A percentile compares a stretch with the other conserved stretches of the same genome.
Evolutionary conservation across 2,329 filamentous ascomycete genomes (phyloP).

Genomic region (Plectosphaerella sp.): DNA sequence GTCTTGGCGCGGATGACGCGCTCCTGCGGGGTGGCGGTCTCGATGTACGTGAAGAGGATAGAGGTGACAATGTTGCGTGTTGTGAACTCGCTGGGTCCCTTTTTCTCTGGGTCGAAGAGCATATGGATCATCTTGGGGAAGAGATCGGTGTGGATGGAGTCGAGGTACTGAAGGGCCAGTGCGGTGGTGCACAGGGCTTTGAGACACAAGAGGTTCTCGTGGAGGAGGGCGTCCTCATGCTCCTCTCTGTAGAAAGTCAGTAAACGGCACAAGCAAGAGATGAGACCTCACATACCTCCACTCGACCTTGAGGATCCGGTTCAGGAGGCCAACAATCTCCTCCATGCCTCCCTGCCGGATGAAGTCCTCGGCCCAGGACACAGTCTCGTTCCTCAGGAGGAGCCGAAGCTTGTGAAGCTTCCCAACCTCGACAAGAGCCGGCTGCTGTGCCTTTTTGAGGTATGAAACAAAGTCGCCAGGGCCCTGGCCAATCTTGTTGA

Average conservation of each 20-base stretch:
- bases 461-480: slow-evolving; percentile 86
- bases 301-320: slow-evolving; percentile 91
- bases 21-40: slow-evolving; percentile 57
- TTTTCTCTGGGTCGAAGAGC: slow-evolving; percentile 97
- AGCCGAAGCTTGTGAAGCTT: slow-evolving; percentile 90
- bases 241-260: slow-evolving; percentile 64
- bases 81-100: slow-evolving; percentile 93
- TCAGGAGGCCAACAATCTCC: slow-evolving; percentile 79
- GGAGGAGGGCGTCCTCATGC: slow-evolving; percentile 87
- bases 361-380: slow-evolving; percentile 92
- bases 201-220: slow-evolving; percentile 87
- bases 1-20: slow-evolving; percentile 64
- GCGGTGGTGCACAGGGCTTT: slow-evolving; percentile 94
- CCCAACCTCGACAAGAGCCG: slow-evolving; percentile 84
- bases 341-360: slow-evolving; percentile 87
- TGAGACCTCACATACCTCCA: slow-evolving; percentile 66
- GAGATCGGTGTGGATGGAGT: slow-evolving; percentile 71
- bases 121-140: slow-evolving; percentile 84
- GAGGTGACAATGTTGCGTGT: slow-evolving; percentile 88
- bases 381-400: slow-evolving; percentile 87
- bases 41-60: slow-evolving; percentile 83
- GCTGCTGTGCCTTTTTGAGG: slow-evolving; percentile 73
- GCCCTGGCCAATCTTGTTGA: slow-evolving; percentile 63
- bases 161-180: slow-evolving; percentile 75
- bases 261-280: background rate